These are phyloP conservation scores for Rubus idaeus DNA, from an alignment of 306 rosid genomes.

Conservation along the genomic window DNA sequence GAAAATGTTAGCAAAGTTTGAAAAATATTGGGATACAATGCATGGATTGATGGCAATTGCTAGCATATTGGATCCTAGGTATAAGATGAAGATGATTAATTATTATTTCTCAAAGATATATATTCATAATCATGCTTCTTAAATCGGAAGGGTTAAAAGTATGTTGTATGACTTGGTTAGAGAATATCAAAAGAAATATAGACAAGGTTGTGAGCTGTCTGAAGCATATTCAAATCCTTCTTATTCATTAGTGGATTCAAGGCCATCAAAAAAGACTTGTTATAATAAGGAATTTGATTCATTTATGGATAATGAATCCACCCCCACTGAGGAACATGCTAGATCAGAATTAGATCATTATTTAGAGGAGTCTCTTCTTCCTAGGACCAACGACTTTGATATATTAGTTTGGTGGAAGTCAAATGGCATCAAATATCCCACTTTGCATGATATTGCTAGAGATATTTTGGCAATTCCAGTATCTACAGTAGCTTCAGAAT, in stretches of 20 bases:
- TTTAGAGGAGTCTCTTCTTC: not conserved
- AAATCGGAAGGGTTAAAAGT: not conserved
- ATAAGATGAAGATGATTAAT: not conserved
- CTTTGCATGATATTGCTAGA: not conserved
- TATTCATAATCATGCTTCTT: too few relatives aligned
- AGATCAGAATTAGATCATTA: not conserved
- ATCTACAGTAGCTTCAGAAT: slow-evolving; percentile 2
- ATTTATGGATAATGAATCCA: not conserved
- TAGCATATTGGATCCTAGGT: not conserved
- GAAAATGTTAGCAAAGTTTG: not conserved
- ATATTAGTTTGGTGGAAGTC: not conserved
- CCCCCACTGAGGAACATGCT: not conserved
- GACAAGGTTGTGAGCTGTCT: not conserved
- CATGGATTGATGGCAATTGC: not conserved
- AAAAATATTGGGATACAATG: not conserved
- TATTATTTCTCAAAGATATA: not conserved
- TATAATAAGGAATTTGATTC: not conserved
- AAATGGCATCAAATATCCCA: not conserved
- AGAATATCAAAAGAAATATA: not conserved
- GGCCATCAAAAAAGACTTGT: not conserved
- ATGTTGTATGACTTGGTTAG: not conserved
- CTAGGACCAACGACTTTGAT: not conserved
- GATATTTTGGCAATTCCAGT: too few relatives aligned
- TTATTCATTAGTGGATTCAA: too few relatives aligned
- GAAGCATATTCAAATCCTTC: too few relatives aligned